Evolutionary conservation across 441 rosid genomes (phyloP).

Genomic region (Flueggea neowawraea): DNA sequence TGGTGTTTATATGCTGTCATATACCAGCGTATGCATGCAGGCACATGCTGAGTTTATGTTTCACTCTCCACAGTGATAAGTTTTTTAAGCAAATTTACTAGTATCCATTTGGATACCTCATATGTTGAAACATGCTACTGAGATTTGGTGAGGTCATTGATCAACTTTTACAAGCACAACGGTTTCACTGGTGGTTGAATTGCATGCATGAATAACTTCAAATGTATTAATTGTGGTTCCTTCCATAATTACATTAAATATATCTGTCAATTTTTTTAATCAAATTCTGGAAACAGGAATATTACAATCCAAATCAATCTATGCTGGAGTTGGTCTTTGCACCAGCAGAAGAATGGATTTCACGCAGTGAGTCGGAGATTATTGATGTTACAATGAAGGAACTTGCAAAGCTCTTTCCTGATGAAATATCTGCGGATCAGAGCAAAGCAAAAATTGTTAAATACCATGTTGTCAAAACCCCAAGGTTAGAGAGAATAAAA

Average conservation of each 20-base stretch:
- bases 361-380: constrained; percentile 67
- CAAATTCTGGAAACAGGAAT: constrained; percentile 46
- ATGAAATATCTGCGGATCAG: constrained; percentile 85
- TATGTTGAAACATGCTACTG: too few species aligned
- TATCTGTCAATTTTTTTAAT: background rate
- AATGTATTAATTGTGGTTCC: background rate
- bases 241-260: background rate
- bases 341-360: constrained; percentile 96
- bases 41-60: too few species aligned
- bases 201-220: too few species aligned
- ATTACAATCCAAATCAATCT: constrained; percentile 80
- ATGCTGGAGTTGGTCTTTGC: constrained; percentile 98
- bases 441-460: constrained; percentile 87
- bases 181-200: too few species aligned
- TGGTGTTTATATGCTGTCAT: background rate
- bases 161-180: too few species aligned
- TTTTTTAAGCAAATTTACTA: too few species aligned
- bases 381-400: constrained; percentile 95
- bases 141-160: too few species aligned
- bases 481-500: constrained; percentile 48
- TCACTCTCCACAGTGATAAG: too few species aligned
- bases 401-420: constrained; percentile 88
- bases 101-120: too few species aligned
- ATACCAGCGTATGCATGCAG: background rate
- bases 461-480: constrained; percentile 90